phyloP scores from a whole-genome alignment of 768 basidiomycete species.

The Lyophyllum decastes region DNA sequence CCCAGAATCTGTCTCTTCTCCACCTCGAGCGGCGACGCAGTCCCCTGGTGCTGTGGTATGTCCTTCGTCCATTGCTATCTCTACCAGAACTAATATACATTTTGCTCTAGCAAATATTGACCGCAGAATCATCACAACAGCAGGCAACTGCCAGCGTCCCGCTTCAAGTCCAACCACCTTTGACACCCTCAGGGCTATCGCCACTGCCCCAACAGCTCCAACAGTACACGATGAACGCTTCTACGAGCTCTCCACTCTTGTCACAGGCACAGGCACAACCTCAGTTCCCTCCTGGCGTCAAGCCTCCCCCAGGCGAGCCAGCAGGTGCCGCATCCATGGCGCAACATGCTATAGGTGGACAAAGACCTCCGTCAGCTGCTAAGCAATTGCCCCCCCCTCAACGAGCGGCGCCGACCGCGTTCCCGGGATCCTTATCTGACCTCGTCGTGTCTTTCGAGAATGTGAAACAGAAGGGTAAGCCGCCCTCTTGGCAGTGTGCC shows the following conservation, averaged over 20 bases:
- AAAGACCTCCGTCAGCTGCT: constrained; percentile 56
- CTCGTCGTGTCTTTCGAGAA: constrained; percentile 93
- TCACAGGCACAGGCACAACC: constrained; percentile 57
- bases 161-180: constrained; percentile 24
- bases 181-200: constrained; percentile 36
- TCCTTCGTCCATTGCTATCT: constrained; percentile 1
- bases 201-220: constrained; percentile 46
- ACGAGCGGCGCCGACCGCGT: constrained; percentile 45
- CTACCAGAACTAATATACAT: background rate
- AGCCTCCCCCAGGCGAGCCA: constrained; percentile 50
- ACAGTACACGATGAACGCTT: constrained; percentile 24
- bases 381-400: constrained; percentile 45
- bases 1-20: constrained; percentile 47
- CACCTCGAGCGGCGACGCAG: constrained; percentile 41
- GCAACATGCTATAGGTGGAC: constrained; percentile 40
- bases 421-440: constrained; percentile 88
- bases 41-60: constrained; percentile 46
- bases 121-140: constrained; percentile 39
- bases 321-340: constrained; percentile 16
- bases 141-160: constrained; percentile 30
- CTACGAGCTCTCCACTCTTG: constrained; percentile 33
- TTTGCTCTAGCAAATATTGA: constrained; percentile 35
- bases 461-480: constrained; percentile 92
- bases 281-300: constrained; percentile 73
- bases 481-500: background rate